phyloP scores from a whole-genome alignment of 2,329 filamentous ascomycete species.

The Trichoderma sp. region DNA sequence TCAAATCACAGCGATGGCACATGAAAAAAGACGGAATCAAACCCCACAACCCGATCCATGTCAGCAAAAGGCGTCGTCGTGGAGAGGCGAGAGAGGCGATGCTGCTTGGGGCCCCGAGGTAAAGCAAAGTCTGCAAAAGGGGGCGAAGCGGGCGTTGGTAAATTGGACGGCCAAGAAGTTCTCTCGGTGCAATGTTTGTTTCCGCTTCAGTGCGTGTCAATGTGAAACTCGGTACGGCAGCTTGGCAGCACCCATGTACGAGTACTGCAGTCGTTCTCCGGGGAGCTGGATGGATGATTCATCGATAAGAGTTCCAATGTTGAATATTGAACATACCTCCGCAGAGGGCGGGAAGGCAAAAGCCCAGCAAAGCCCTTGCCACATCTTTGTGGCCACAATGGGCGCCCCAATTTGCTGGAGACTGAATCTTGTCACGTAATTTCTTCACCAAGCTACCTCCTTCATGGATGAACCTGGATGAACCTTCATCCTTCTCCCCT shows the following conservation, averaged over 20 bases:
- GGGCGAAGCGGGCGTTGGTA: not conserved
- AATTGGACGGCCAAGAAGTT: not conserved
- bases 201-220: not conserved
- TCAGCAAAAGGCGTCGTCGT: slow-evolving; percentile 3
- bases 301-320: not conserved
- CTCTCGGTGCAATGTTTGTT: not conserved
- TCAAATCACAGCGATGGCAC: not conserved
- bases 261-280: not conserved
- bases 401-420: not conserved
- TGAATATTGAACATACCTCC: not conserved
- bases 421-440: not conserved
- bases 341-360: not conserved
- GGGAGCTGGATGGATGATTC: not conserved
- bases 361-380: not conserved
- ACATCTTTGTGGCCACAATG: not conserved
- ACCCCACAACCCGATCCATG: not conserved
- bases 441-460: not conserved
- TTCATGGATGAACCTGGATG: not conserved
- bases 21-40: not conserved
- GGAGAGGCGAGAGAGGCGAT: not conserved
- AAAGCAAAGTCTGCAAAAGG: not conserved
- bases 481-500: not conserved
- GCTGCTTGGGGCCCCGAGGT: not conserved
- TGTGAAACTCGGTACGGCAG: not conserved
- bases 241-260: not conserved